A percentile compares a stretch with the other conserved stretches of the same genome.
Evolutionary conservation across 2,329 filamentous ascomycete species (phyloP).

Genomic region (Chalaropsis ovoidea): DNA sequence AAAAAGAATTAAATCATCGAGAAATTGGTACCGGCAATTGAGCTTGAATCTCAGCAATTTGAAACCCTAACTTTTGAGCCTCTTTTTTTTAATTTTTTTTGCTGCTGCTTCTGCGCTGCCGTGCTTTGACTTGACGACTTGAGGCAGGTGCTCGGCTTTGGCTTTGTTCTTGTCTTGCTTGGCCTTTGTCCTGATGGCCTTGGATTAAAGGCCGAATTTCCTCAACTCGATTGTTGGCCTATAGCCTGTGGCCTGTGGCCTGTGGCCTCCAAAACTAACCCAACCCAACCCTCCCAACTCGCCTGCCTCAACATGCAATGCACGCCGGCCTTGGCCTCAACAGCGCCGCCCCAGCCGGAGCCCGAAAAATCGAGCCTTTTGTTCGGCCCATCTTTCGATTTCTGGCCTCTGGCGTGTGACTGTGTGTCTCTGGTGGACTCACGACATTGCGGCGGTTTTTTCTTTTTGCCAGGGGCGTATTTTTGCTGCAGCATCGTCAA

Average conservation of each 20-base stretch:
- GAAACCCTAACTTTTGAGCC: not conserved
- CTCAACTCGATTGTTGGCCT: not conserved
- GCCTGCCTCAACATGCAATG: not conserved
- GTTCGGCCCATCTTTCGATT: not conserved
- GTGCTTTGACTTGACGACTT: no score
- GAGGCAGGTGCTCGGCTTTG: no score
- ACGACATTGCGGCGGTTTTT: no score
- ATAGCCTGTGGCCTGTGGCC: no score
- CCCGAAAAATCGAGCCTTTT: not conserved
- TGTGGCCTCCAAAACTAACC: not conserved
- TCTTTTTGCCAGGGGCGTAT: no score
- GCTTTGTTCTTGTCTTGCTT: no score
- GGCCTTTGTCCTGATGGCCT: no score
- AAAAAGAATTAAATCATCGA: not conserved
- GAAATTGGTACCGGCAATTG: not conserved
- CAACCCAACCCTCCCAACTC: not conserved
- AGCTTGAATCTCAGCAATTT: not conserved
- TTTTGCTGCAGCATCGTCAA: no score
- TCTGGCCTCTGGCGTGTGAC: not conserved
- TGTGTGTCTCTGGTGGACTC: no score
- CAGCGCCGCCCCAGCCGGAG: not conserved
- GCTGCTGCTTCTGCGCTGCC: no score
- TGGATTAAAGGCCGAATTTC: not conserved
- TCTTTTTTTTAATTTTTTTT: not conserved
- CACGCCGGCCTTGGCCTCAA: constrained; percentile 4